Evolutionary conservation across 2,329 filamentous ascomycete species (phyloP).

Genomic region (Fonsecaea pedrosoi): DNA sequence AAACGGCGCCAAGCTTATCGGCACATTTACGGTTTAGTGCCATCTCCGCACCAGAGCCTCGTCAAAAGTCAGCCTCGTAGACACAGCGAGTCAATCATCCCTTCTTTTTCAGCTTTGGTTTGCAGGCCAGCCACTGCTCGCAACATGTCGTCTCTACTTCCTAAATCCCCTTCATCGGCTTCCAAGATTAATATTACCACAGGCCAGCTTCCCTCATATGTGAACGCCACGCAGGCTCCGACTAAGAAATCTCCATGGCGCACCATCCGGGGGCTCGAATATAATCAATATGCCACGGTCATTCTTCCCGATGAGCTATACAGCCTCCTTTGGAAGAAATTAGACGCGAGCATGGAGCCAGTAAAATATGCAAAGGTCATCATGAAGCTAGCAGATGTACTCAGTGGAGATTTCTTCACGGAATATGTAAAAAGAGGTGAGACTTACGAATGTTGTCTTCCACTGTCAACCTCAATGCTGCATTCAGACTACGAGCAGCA

Average conservation of each 20-base stretch:
- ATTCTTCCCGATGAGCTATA: constrained; percentile 67
- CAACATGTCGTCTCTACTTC: constrained; percentile 22
- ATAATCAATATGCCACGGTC: constrained; percentile 72
- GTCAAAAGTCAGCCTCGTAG: constrained; percentile 1
- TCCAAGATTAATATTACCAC: constrained; percentile 65
- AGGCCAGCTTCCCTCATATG: constrained; percentile 64
- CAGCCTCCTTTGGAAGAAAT: constrained; percentile 57
- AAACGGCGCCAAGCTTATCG: background rate
- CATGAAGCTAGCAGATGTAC: constrained; percentile 73
- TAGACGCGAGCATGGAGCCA: constrained; percentile 53
- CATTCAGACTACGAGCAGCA: background rate
- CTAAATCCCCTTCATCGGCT: constrained; percentile 7
- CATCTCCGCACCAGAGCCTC: background rate
- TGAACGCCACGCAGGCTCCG: constrained; percentile 74
- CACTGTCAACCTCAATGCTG: background rate
- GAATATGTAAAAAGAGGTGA: constrained; percentile 80
- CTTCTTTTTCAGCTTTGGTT: background rate
- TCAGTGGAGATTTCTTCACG: constrained; percentile 80
- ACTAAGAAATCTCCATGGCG: constrained; percentile 78
- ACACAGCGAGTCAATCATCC: background rate
- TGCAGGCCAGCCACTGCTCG: background rate
- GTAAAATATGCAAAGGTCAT: constrained; percentile 70
- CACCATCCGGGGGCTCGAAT: constrained; percentile 68
- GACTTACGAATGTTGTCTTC: constrained; percentile 2
- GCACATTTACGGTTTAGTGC: background rate